Percentiles rank a stretch among this genome's conserved stretches.
phyloP scores from a whole-genome alignment of 2,329 filamentous ascomycete genomes.

The Cyclaneusma minus region DNA sequence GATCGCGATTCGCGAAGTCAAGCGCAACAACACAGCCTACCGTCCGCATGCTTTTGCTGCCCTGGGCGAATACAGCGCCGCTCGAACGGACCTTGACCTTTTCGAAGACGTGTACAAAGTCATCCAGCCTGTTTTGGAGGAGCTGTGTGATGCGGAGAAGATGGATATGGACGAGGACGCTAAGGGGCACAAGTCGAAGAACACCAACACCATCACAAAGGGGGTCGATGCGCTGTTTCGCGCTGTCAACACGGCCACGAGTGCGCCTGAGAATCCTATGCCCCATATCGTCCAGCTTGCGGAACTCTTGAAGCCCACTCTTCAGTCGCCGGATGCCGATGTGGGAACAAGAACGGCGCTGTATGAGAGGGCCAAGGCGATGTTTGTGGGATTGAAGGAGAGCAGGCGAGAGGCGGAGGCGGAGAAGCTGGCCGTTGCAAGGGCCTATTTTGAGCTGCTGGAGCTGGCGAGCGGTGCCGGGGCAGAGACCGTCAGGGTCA shows the following conservation, averaged over 20 bases:
- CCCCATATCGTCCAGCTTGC: conserved; percentile 14
- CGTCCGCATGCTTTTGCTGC: conserved; percentile 58
- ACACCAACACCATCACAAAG: conserved; percentile 15
- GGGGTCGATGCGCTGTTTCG: conserved; percentile 17
- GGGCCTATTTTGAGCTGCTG: conserved; percentile 12
- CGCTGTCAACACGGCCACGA: conserved; percentile 11
- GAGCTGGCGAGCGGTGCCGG: conserved; percentile 16
- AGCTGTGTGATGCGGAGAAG: conserved; percentile 38
- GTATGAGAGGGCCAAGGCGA: conserved; percentile 15
- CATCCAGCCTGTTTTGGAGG: conserved; percentile 45
- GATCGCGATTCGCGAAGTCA: conserved; percentile 73
- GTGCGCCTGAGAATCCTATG: conserved; percentile 9
- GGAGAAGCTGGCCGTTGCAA: conserved; percentile 9
- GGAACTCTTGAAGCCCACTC: conserved; percentile 9
- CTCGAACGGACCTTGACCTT: conserved; percentile 54
- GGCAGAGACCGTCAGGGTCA: conserved; percentile 15
- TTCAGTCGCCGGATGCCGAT: conserved; percentile 14
- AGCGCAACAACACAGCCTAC: conserved; percentile 78
- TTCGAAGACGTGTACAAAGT: conserved; percentile 51
- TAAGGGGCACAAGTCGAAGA: conserved; percentile 10
- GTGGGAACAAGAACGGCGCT: conserved; percentile 13
- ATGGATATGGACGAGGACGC: conserved; percentile 38
- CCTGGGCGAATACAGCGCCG: conserved; percentile 57
- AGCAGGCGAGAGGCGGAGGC: conserved; percentile 7
- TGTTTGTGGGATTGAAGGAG: conserved; percentile 16